Evolutionary conservation across 2,329 filamentous ascomycete genomes (phyloP), one percentile per base, ranked within the genome.

Genomic region (Cryphonectria japonica): DNA sequence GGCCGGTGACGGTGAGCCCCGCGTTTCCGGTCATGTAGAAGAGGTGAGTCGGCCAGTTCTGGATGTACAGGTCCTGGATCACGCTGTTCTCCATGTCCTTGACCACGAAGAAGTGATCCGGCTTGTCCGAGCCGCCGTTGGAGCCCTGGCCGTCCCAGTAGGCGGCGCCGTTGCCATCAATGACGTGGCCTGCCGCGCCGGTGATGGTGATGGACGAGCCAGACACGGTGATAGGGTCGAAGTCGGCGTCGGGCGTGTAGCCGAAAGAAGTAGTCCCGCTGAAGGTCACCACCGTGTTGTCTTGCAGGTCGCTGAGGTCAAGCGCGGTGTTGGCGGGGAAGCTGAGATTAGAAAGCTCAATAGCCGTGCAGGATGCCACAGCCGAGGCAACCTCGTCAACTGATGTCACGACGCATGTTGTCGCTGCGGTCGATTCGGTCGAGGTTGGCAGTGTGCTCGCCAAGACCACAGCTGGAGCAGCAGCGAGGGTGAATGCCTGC

Each of bases 11-110:
- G 6, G 76, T 77, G 4, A 84, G 76, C 69, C 78, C 76, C 32
- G 76, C 80, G 62, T 72, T 78, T 37, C 74, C 68, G 74, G 79
- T 81, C 74, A 85, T 82, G 77, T 78, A 81, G 73, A 84, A 81
- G 13, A 78, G 80, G 73, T 84, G 82, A 11, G 82, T 78, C 0
- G 83, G 82, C n/a, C 82, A 81, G 78, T 84, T 83, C 71, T 80
- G 73, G 57, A 83, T 79, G 69, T 82, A 78, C 46, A 84, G 72
- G 62, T 76, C 77, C 67, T 77, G 79, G 73, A 83, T 81, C 70
- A 74, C 77, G 37, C 81, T 81, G 73, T 52, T 63, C 9, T 68
- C 29, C 32, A 26, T 22, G 13, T 52, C n/a, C 29, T 52, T 19
- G 22, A 62, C 57, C n/a, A 62, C 66, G 39, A 62, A 62, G 57